phyloP scores from a whole-genome alignment of 192 early-diverging fungal species.

The Coemansia sp. region DNA sequence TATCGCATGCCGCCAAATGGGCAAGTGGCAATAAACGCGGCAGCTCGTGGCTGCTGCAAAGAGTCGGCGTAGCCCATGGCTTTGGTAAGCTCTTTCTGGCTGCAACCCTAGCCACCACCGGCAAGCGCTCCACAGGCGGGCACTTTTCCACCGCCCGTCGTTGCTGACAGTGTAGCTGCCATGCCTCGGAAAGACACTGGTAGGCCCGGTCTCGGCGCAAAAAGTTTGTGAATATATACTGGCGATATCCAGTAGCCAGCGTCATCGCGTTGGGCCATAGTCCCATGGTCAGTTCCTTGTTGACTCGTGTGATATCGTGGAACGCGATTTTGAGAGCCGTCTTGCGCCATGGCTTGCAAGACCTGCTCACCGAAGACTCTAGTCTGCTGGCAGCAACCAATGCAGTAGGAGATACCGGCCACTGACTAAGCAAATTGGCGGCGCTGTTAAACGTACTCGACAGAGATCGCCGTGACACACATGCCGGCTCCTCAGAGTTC shows the following conservation, averaged over 20 bases:
- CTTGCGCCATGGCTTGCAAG: slow-evolving; percentile 29
- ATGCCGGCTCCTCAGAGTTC: background rate
- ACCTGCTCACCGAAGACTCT: background rate
- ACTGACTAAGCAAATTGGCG: background rate
- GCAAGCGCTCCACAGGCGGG: background rate
- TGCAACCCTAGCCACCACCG: background rate
- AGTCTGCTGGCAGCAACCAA: background rate
- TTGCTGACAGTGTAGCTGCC: background rate
- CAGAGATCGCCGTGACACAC: background rate
- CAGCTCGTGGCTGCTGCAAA: background rate
- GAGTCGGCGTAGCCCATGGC: background rate
- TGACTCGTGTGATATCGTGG: slow-evolving; percentile 40
- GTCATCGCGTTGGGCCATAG: slow-evolving; percentile 50
- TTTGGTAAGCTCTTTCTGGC: background rate
- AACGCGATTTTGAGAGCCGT: slow-evolving; percentile 26
- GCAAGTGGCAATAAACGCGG: background rate
- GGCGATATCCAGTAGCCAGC: slow-evolving; percentile 19
- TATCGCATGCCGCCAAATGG: slow-evolving; percentile 5
- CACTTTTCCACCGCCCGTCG: background rate
- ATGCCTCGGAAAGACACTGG: slow-evolving; percentile 17
- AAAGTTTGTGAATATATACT: slow-evolving; percentile 51
- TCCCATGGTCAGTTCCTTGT: slow-evolving; percentile 46
- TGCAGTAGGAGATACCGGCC: background rate
- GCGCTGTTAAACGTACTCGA: background rate
- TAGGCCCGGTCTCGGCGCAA: slow-evolving; percentile 43